phyloP scores from a whole-genome alignment of 257 asterid genomes.

The Solanum chilense region DNA sequence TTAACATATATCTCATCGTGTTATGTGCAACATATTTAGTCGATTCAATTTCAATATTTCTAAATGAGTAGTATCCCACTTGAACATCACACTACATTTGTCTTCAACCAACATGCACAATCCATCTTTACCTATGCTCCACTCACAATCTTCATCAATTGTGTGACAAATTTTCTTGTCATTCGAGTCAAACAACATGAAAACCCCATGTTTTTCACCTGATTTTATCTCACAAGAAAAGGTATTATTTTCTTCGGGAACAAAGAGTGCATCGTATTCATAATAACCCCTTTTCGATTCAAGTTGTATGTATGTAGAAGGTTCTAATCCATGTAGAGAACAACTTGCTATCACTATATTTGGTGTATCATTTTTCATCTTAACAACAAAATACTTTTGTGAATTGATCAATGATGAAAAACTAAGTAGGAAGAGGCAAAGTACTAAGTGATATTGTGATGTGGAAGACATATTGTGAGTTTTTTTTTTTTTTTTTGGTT shows the following conservation, averaged over 20 bases:
- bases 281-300: too few species aligned
- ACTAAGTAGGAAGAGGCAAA: neutral
- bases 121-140: neutral
- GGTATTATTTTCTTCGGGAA: too few species aligned
- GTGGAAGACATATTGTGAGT: neutral
- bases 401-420: neutral
- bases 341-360: neutral
- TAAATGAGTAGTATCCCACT: neutral
- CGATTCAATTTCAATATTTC: neutral
- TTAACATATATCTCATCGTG: neutral
- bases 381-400: neutral
- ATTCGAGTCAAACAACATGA: neutral
- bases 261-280: too few species aligned
- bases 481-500: neutral
- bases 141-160: neutral
- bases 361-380: neutral
- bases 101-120: neutral
- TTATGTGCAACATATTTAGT: neutral
- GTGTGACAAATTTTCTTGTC: neutral
- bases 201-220: neutral
- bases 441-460: neutral
- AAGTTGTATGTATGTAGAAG: neutral
- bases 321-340: neutral
- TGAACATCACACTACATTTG: neutral
- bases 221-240: neutral